Evolutionary conservation across 1,284 basidiomycete genomes (phyloP).

Genomic region (Boletus semigastroideus): DNA sequence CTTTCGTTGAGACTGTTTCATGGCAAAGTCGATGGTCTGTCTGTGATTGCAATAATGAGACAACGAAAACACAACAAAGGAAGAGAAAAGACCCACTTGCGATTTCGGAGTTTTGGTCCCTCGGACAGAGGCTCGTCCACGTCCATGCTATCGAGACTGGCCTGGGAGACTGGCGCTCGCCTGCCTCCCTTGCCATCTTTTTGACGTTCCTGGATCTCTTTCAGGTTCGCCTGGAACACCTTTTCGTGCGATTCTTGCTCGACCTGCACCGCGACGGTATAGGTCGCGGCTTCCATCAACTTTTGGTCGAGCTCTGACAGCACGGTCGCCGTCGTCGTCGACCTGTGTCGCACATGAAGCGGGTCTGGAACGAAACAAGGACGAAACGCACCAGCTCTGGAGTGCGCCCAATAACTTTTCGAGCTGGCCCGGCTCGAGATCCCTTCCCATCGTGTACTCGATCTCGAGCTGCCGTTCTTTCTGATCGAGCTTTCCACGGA

Average conservation of each 20-base stretch:
- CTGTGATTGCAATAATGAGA: slow-evolving; percentile 6
- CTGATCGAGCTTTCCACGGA: slow-evolving; percentile 91
- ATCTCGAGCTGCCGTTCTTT: slow-evolving; percentile 84
- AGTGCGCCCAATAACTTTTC: slow-evolving; percentile 60
- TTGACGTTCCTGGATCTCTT: slow-evolving; percentile 42
- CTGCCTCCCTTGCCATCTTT: slow-evolving; percentile 50
- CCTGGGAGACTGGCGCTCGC: slow-evolving; percentile 22
- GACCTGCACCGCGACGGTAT: slow-evolving; percentile 26
- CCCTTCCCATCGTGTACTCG: slow-evolving; percentile 88
- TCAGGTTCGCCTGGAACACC: slow-evolving; percentile 33
- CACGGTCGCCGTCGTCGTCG: slow-evolving; percentile 65
- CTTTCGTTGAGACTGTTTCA: slow-evolving; percentile 42
- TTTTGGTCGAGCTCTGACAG: slow-evolving; percentile 54
- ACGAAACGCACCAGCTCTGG: slow-evolving; percentile 65
- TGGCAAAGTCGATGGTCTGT: slow-evolving; percentile 33
- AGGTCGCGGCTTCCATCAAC: slow-evolving; percentile 35
- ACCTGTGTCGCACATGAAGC: slow-evolving; percentile 45
- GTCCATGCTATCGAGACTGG: slow-evolving; percentile 45
- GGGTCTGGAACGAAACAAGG: not conserved
- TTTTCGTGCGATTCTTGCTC: slow-evolving; percentile 39
- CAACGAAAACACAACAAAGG: not conserved
- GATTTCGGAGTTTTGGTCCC: slow-evolving; percentile 44
- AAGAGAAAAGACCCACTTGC: slow-evolving; percentile 44
- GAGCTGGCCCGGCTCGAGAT: slow-evolving; percentile 71
- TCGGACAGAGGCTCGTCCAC: slow-evolving; percentile 44